Base-by-base conservation (phyloP, 2,329 filamentous ascomycete genomes). In the Leptodontidium sp. region DNA sequence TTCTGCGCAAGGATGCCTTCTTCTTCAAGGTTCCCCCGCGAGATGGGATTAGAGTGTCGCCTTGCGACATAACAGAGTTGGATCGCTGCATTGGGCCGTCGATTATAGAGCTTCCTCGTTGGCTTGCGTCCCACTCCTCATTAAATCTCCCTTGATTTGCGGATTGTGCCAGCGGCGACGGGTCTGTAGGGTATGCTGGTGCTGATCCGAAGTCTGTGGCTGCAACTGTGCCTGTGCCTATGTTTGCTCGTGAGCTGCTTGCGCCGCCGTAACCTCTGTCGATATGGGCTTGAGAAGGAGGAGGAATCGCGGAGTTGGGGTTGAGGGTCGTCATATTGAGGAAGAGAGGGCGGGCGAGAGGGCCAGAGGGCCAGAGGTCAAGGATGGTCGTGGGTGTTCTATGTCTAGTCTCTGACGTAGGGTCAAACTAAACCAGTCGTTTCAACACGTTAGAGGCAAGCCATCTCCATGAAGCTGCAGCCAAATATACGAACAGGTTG, bases 11-110 rank as follows among this genome's bases (percentile, higher is more conserved):
- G 11, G 94, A 97, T 29, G 84, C 84, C 81, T 93, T 96, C 85
- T 98, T 98, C 84, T 93, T 96, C 75, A 98, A 84, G 0, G 94
- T 98, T 69, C 93, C 93, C 70, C 85, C 85, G 67, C 89, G 50
- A 81, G 79, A 78, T 77, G 78, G 78, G 78, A 77, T 78, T 79
- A 67, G 80, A 21, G 72, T 75, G n/a, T 78, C 76, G 61, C 73
- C 76, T 66, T 77, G 77, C 57, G 77, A 76, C 71, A 76, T 72
- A 70, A 85, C 83, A 14, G 90, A 92, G 70, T 84, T 84, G 65
- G 90, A 86, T 73, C 90, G 88, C 78, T 90, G 86, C 80, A 90
- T 84, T 71, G 53, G 68, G 55, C 76, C 75, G 75, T 88, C 86
- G 69, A 89, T 77, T 68, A 91, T 84, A 47, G 90, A 91, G 74